Conservation (phyloP, 192 early-diverging fungal species). For the Coemansia biformis region DNA sequence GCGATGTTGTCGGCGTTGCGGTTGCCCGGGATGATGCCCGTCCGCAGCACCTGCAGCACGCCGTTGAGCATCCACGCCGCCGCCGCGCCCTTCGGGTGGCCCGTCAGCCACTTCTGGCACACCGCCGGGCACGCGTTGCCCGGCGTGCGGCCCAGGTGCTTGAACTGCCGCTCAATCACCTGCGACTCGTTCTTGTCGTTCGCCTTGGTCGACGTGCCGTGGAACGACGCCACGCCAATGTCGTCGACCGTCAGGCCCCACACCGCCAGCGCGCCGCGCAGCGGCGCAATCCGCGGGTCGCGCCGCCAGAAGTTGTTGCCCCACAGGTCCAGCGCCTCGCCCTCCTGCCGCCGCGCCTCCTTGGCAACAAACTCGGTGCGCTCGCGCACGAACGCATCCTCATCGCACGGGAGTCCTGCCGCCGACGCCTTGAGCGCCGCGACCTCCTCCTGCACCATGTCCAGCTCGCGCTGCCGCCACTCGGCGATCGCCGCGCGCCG, state of each 20-base stretch:
- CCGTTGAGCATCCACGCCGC: conserved; percentile 98
- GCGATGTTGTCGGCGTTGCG: conserved; percentile 53
- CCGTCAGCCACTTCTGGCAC: conserved; percentile 36
- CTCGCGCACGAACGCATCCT: conserved; percentile 20
- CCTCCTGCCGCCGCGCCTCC: conserved; percentile 71
- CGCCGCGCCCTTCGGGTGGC: conserved; percentile 81
- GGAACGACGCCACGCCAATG: conserved; percentile 27
- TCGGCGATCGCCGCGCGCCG: conserved; percentile 24
- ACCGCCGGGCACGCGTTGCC: conserved; percentile 26
- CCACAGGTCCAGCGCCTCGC: conserved; percentile 74
- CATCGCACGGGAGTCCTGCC: conserved; percentile 49
- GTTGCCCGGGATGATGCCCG: conserved; percentile 86
- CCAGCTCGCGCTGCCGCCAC: conserved; percentile 32
- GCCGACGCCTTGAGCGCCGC: conserved; percentile 23
- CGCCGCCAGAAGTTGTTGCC: conserved; percentile 77
- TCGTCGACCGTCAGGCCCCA: conserved; percentile 29
- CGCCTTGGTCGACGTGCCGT: conserved; percentile 26
- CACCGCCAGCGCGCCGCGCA: conserved; percentile 78
- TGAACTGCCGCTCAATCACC: conserved; percentile 23
- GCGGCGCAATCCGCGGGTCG: conserved; percentile 73
- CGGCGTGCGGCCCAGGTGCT: conserved; percentile 25
- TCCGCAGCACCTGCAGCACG: conserved; percentile 74
- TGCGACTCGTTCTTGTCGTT: conserved; percentile 39
- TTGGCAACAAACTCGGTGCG: conserved; percentile 51
- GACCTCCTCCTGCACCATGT: conserved; percentile 23